phyloP scores from a whole-genome alignment of 768 basidiomycete genomes.

The Hygrocybe coccinea region DNA sequence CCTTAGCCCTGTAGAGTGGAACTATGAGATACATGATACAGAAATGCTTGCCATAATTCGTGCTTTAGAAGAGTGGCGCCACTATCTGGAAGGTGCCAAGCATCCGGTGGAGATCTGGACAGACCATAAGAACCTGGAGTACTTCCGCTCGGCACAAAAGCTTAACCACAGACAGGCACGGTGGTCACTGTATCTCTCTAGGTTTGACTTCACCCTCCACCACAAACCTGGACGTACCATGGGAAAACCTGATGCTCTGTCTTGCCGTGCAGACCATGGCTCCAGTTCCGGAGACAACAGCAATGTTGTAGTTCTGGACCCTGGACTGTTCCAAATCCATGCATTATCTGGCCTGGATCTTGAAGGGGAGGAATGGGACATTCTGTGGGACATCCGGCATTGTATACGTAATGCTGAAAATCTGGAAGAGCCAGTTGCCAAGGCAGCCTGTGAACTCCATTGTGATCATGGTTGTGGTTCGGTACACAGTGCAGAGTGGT shows the following conservation, averaged over 20 bases:
- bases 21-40: conserved; percentile 44
- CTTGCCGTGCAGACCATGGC: conserved; percentile 22
- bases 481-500: neutral
- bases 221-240: conserved; percentile 29
- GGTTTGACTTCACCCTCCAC: conserved; percentile 30
- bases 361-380: neutral
- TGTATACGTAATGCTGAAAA: no score
- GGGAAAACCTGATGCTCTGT: conserved; percentile 25
- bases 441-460: no score
- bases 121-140: conserved; percentile 40
- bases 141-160: conserved; percentile 37
- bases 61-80: conserved; percentile 26
- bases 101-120: conserved; percentile 27
- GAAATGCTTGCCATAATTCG: conserved; percentile 47
- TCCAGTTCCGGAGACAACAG: conserved; percentile 19
- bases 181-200: conserved; percentile 35
- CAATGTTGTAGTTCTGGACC: neutral
- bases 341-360: neutral
- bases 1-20: conserved; percentile 32
- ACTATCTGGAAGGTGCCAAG: conserved; percentile 19
- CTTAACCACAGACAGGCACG: conserved; percentile 39
- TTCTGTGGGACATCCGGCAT: no score
- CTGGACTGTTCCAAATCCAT: neutral
- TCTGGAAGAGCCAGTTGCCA: no score
- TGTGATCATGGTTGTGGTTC: no score